These are phyloP conservation scores for Cystoderma amianthinum DNA, from an alignment of 768 basidiomycete species.

Conservation along the genomic window DNA sequence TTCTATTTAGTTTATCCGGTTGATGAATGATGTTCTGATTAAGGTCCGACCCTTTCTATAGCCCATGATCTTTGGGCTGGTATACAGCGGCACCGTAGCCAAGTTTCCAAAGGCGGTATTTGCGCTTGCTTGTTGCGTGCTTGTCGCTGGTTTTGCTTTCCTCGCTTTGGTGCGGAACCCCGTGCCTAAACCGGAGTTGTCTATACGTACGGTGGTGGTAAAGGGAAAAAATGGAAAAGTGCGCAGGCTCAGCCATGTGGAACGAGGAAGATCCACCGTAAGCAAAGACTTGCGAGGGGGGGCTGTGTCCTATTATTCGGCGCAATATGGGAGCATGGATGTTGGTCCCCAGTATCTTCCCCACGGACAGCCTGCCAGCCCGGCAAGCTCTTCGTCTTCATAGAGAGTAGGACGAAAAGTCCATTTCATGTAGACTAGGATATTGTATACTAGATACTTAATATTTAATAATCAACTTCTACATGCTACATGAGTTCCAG, in stretches of 20 bases:
- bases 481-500: no score
- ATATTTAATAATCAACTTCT: background rate
- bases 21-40: background rate
- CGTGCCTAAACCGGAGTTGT: conserved; percentile 12
- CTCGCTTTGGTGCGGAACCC: conserved; percentile 35
- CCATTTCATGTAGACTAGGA: background rate
- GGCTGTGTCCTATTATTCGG: conserved; percentile 16
- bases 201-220: background rate
- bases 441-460: background rate
- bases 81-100: conserved; percentile 67
- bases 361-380: background rate
- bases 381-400: background rate
- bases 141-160: conserved; percentile 29
- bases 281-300: conserved; percentile 43
- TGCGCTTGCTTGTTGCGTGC: conserved; percentile 42
- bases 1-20: conserved; percentile 5
- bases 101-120: conserved; percentile 69
- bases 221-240: conserved; percentile 10
- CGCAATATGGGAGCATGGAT: background rate
- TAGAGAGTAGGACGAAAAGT: background rate
- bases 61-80: conserved; percentile 68
- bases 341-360: background rate
- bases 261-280: conserved; percentile 37
- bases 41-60: conserved; percentile 8
- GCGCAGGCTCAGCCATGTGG: conserved; percentile 16